Evolutionary conservation across 805 yeast species (phyloP), one percentile per base, ranked within the genome.

Genomic region (Ogataea paraovalis): DNA sequence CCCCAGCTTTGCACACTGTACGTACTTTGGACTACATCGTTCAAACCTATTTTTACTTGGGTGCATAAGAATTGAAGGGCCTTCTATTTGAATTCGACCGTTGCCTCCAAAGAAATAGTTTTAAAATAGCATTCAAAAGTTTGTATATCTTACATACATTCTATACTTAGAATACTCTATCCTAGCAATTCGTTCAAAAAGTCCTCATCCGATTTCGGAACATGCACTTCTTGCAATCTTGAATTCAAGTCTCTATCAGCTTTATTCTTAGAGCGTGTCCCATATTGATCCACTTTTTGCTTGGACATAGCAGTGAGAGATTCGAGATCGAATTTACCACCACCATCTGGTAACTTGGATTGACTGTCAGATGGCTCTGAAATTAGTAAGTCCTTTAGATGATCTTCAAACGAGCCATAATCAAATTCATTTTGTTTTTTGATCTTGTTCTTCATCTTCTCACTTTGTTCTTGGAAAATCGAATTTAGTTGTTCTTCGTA

Each of bases 361-460:
- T n/a, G 10, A 22, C 10, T 21, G 4, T 8, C 19, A 4, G 20
- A 12, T 6, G 30, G 19, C 1, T n/a, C n/a, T n/a, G 41, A 19
- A 13, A 30, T 30, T 33, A 64, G 28, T 21, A 64, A 48, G 16
- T 54, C 59, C 14, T 55, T 49, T 30, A 64, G 44, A 34, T 58
- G 54, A 30, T 50, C 53, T 19, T 58, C 58, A 34, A 57, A 53
- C 4, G 48, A 32, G 18, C 40, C 23, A n/a, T 42, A 34, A 18
- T 34, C 38, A 34, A 34, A 6, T 18, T 34, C 38, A 16, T 34
- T 10, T 16, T 34, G 38, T 34, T 34, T n/a, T 16, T 16, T 14
- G 3, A 16, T 16, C 8, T 34, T 20, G 3, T 16, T 16, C 12
- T 18, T 39, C 40, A 49, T 30, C 19, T 41, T 13, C 23, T 33